Evolutionary conservation across 345 rosid genomes (phyloP).

Genomic region (Gossypium australe): DNA sequence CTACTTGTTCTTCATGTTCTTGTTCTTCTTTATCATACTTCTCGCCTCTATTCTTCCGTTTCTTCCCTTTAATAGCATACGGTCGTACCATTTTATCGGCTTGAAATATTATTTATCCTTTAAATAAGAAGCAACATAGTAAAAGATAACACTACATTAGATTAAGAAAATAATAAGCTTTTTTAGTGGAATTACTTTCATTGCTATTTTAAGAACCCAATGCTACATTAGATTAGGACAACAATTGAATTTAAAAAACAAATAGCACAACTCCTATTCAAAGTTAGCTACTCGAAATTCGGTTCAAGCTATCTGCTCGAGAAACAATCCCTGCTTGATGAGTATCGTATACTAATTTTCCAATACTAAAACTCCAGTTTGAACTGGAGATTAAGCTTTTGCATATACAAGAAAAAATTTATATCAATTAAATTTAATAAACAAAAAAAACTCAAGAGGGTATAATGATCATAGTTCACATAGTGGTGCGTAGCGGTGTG

Average conservation of each 20-base stretch:
- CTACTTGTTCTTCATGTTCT: constrained; percentile 31
- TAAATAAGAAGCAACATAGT: not conserved
- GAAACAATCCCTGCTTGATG: not conserved
- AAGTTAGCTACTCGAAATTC: not conserved
- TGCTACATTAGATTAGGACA: no score
- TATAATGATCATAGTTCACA: no score
- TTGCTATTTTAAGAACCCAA: not conserved
- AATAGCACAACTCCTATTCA: not conserved
- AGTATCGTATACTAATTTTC: not conserved
- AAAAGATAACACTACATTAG: not conserved
- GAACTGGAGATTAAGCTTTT: not conserved
- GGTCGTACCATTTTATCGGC: constrained; percentile 54
- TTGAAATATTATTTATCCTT: not conserved
- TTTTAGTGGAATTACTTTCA: not conserved
- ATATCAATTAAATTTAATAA: no score
- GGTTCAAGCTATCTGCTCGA: not conserved
- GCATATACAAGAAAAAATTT: not conserved
- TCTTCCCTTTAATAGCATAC: constrained; percentile 53
- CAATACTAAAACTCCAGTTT: not conserved
- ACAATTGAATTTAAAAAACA: no score
- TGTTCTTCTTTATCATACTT: constrained; percentile 47
- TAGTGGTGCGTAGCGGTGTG: no score
- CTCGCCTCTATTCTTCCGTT: constrained; percentile 56
- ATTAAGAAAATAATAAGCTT: not conserved
- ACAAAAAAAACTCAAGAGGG: no score